These are phyloP conservation scores for Helotiales sp. DNA, from an alignment of 2,329 filamentous ascomycete genomes.

Conservation along the genomic window DNA sequence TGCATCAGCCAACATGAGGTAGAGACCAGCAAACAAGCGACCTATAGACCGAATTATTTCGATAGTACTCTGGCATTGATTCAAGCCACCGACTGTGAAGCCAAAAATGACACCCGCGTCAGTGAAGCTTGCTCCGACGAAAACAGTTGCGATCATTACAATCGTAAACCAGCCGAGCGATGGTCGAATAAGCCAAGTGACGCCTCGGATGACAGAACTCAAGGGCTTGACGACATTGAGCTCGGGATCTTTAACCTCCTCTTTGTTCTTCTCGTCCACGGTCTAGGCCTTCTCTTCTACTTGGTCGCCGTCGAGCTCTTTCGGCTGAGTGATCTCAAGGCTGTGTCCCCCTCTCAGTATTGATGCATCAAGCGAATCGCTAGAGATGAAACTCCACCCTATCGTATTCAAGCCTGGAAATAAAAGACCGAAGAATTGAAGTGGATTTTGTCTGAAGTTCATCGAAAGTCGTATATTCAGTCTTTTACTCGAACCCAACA, in stretches of 20 bases:
- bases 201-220: neutral
- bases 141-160: conserved; percentile 2
- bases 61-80: conserved; percentile 1
- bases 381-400: too few relatives aligned
- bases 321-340: neutral
- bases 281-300: neutral
- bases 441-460: too few relatives aligned
- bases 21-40: conserved; percentile 3
- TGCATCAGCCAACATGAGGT: conserved; percentile 11
- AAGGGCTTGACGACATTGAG: conserved; percentile 1
- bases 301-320: neutral
- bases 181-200: conserved; percentile 3
- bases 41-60: conserved; percentile 4
- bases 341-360: conserved; percentile 8
- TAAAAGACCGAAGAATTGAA: too few relatives aligned
- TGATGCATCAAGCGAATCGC: conserved; percentile 16
- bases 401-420: too few relatives aligned
- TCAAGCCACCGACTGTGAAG: conserved; percentile 3
- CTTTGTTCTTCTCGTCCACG: neutral
- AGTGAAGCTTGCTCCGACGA: conserved; percentile 10
- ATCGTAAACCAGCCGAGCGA: conserved; percentile 1
- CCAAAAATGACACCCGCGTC: conserved; percentile 9
- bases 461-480: too few relatives aligned
- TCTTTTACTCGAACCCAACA: too few relatives aligned
- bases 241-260: neutral